These are phyloP conservation scores for Cyclotella sp. DNA, from an alignment of 108 stramenopile genomes.

Conservation along the genomic window DNA sequence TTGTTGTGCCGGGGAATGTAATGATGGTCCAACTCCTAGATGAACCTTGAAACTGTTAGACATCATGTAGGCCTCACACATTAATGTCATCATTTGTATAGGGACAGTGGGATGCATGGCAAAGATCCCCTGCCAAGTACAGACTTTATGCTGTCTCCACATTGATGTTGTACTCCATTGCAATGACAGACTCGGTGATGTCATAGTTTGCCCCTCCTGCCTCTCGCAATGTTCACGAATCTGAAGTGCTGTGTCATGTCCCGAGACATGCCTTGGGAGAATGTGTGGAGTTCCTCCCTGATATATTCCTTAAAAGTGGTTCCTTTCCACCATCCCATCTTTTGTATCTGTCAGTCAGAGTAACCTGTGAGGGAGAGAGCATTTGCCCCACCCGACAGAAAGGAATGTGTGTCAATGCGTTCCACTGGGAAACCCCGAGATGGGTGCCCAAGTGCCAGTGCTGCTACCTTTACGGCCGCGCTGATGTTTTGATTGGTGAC, in stretches of 20 bases:
- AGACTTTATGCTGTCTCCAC: background rate
- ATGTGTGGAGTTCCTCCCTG: no score
- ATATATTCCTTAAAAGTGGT: constrained; percentile 12
- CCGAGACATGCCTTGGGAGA: background rate
- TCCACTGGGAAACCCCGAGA: constrained; percentile 2
- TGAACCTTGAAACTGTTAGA: no score
- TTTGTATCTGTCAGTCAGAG: constrained; percentile 13
- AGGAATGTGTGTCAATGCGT: constrained; percentile 4
- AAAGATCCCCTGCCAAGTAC: no score
- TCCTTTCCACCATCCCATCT: constrained; percentile 8
- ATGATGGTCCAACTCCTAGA: no score
- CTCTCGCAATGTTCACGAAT: constrained; percentile 8
- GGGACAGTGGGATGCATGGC: no score
- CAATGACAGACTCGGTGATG: no score
- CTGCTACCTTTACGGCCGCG: background rate
- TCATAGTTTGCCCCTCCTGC: background rate
- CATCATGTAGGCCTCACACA: no score
- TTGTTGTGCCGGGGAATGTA: no score
- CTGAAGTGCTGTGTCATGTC: background rate
- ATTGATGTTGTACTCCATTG: background rate
- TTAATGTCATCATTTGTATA: no score
- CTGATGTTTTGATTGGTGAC: constrained; percentile 3
- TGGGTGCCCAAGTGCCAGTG: background rate
- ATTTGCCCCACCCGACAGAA: constrained; percentile 3
- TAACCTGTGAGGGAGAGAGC: constrained; percentile 8